Evolutionary conservation across 495 filamentous ascomycete genomes (phyloP).

Genomic region (Cetradonia linearis): DNA sequence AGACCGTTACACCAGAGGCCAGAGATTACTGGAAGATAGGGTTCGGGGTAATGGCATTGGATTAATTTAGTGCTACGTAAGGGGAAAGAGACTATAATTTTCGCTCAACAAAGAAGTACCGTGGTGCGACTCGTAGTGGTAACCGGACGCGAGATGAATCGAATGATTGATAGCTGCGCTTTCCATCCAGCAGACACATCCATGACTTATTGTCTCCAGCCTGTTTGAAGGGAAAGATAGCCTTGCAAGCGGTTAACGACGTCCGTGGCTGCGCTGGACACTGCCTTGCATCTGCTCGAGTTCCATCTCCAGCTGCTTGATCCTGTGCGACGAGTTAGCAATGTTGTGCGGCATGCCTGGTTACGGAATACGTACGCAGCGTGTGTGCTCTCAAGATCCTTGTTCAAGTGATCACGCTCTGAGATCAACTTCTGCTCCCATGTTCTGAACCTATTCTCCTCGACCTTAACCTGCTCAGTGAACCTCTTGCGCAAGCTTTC

Average conservation of each 20-base stretch:
- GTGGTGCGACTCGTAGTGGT: not conserved
- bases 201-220: not conserved
- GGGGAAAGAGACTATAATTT: not conserved
- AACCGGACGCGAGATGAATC: not conserved
- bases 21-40: not conserved
- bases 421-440: constrained; percentile 99
- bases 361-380: constrained; percentile 54
- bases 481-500: constrained; percentile 96
- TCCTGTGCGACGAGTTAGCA: constrained; percentile 41
- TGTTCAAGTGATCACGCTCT: constrained; percentile 96
- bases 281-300: constrained; percentile 90
- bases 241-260: constrained; percentile 48
- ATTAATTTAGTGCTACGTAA: constrained; percentile 5
- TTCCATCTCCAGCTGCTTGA: constrained; percentile 90
- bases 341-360: not conserved
- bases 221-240: not conserved
- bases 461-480: constrained; percentile 99
- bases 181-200: not conserved
- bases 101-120: constrained; percentile 2
- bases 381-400: constrained; percentile 94
- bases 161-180: constrained; percentile 3
- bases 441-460: constrained; percentile 95
- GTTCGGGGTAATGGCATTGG: not conserved
- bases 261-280: constrained; percentile 85
- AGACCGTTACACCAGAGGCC: not conserved